Evolutionary conservation across 192 early-diverging fungal genomes (phyloP).

Genomic region (Gaertneriomyces sp.): DNA sequence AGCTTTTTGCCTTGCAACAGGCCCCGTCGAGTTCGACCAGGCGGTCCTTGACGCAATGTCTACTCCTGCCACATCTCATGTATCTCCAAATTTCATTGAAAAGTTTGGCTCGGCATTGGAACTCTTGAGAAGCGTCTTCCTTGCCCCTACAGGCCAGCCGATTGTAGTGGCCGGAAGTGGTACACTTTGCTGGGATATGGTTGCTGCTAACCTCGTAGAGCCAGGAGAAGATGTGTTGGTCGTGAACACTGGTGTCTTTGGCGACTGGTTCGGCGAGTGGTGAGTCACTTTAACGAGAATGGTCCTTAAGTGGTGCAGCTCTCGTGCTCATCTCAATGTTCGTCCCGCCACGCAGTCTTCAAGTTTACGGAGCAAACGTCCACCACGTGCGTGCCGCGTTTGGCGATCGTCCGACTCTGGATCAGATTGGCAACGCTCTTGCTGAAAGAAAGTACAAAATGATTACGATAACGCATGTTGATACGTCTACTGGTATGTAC

Average conservation of each 20-base stretch:
- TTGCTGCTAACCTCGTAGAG: slow-evolving; percentile 85
- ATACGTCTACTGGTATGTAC: slow-evolving; percentile 70
- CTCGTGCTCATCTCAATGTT: not conserved
- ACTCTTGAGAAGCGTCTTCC: slow-evolving; percentile 74
- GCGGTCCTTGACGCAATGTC: slow-evolving; percentile 78
- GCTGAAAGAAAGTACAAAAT: slow-evolving; percentile 63
- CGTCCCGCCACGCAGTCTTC: slow-evolving; percentile 48
- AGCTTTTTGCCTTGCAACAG: slow-evolving; percentile 34
- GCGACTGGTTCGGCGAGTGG: slow-evolving; percentile 91
- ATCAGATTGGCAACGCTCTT: slow-evolving; percentile 65
- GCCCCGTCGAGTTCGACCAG: slow-evolving; percentile 91
- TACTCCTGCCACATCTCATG: slow-evolving; percentile 88
- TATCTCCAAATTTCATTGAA: slow-evolving; percentile 84
- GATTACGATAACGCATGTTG: slow-evolving; percentile 91
- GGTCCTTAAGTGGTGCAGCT: not conserved
- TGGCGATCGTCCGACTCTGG: slow-evolving; percentile 67
- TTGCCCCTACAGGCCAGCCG: slow-evolving; percentile 79
- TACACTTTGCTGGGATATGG: slow-evolving; percentile 97
- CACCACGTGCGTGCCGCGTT: slow-evolving; percentile 66
- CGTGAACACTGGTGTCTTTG: slow-evolving; percentile 92
- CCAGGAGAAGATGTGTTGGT: slow-evolving; percentile 84
- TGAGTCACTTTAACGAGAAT: slow-evolving; percentile 25
- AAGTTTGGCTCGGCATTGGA: slow-evolving; percentile 85
- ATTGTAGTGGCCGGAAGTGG: slow-evolving; percentile 87
- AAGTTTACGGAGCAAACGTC: slow-evolving; percentile 85